phyloP scores from a whole-genome alignment of 257 asterid genomes.

The Jasminum sambac region DNA sequence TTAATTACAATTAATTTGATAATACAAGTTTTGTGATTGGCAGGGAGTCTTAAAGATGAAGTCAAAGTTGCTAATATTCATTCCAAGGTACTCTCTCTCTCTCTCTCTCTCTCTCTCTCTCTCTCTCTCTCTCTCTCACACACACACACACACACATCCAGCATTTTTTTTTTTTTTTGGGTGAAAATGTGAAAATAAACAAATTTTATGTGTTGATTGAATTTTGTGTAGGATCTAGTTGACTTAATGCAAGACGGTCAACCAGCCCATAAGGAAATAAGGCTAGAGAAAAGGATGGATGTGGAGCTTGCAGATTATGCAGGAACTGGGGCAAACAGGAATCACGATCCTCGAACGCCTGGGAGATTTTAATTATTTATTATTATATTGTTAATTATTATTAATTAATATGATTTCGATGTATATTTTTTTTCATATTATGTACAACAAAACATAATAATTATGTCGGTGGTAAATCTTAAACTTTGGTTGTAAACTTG shows the following conservation, averaged over 20 bases:
- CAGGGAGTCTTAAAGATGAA: slow-evolving; percentile 6
- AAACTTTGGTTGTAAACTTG: background rate
- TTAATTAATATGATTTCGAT: background rate
- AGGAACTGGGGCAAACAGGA: slow-evolving; percentile 7
- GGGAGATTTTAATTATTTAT: background rate
- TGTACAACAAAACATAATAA: background rate
- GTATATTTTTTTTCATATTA: background rate
- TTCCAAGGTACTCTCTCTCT: background rate
- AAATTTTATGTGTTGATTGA: background rate
- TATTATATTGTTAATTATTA: too few species aligned
- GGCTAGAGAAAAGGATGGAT: background rate
- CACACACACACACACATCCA: background rate
- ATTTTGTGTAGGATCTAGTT: background rate
- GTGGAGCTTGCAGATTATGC: background rate
- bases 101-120: background rate
- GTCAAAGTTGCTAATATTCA: background rate
- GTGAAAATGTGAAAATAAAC: too few species aligned
- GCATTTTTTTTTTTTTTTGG: too few species aligned
- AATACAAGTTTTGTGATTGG: background rate
- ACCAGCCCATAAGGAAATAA: background rate
- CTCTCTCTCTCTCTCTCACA: background rate
- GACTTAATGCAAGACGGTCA: background rate
- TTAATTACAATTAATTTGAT: background rate
- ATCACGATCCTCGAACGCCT: background rate
- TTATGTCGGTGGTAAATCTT: background rate